phyloP scores from a whole-genome alignment of 345 rosid species.

The Populus pruinosa region DNA sequence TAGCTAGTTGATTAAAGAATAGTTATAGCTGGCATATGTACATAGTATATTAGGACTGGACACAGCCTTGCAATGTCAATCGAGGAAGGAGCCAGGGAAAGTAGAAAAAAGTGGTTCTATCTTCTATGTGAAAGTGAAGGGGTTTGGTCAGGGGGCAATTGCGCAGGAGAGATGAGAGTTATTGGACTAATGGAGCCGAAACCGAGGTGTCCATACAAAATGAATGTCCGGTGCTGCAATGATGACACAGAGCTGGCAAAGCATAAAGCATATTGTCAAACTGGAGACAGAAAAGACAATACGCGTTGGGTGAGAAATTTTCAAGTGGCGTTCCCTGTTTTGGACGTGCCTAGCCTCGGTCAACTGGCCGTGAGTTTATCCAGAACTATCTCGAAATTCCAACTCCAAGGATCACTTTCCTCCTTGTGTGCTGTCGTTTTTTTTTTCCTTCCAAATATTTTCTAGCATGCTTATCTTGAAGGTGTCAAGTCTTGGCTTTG shows the following conservation, averaged over 20 bases:
- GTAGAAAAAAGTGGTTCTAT: not conserved
- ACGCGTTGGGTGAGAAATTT: not conserved
- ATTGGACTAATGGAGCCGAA: not conserved
- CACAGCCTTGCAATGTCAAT: not conserved
- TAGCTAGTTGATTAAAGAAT: not conserved
- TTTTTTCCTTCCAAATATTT: too few species aligned
- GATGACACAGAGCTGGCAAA: not conserved
- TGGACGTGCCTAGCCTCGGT: not conserved
- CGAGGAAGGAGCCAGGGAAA: not conserved
- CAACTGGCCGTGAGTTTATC: too few species aligned
- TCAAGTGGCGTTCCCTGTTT: not conserved
- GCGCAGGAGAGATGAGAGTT: not conserved
- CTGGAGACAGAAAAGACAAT: not conserved
- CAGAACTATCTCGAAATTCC: not conserved
- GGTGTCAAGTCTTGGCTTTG: not conserved
- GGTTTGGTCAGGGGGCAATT: not conserved
- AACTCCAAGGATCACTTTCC: not conserved
- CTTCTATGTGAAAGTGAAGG: not conserved
- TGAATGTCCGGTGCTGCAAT: not conserved
- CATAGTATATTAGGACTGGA: not conserved
- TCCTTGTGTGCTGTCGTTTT: too few species aligned
- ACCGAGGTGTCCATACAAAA: not conserved
- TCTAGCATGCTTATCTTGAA: not conserved
- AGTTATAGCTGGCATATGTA: not conserved
- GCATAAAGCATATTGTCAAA: not conserved